A percentile compares a stretch with the other conserved stretches of the same genome.
Conservation (phyloP, 768 basidiomycete genomes). For the Suillus fuscotomentosus region DNA sequence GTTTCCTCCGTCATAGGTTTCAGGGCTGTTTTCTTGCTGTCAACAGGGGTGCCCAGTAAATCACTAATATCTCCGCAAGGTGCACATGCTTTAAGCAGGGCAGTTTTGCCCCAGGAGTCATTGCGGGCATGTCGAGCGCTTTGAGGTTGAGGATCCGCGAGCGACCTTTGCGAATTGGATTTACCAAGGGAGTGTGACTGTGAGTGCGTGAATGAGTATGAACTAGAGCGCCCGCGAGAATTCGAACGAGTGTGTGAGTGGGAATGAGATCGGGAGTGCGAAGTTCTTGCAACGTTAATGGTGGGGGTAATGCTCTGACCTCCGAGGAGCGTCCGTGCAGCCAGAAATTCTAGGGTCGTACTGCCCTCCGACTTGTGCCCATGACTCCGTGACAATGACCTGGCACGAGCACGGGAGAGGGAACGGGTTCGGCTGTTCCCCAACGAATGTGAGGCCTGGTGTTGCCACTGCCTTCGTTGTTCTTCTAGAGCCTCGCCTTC, state of each 20-base stretch:
- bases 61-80: slow-evolving; percentile 27
- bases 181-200: slow-evolving; percentile 39
- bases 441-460: slow-evolving; percentile 59
- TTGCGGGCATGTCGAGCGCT: slow-evolving; percentile 32
- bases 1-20: slow-evolving; percentile 23
- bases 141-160: slow-evolving; percentile 14
- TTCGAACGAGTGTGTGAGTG: slow-evolving; percentile 21
- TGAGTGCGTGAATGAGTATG: slow-evolving; percentile 30
- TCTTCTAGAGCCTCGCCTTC: slow-evolving; percentile 60
- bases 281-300: slow-evolving; percentile 22
- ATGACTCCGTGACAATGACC: slow-evolving; percentile 23
- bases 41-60: slow-evolving; percentile 22
- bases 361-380: slow-evolving; percentile 21
- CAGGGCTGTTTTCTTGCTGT: slow-evolving; percentile 15
- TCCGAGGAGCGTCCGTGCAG: slow-evolving; percentile 65
- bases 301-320: slow-evolving; percentile 55
- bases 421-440: slow-evolving; percentile 68
- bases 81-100: slow-evolving; percentile 34
- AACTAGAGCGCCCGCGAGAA: slow-evolving; percentile 17
- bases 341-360: slow-evolving; percentile 52
- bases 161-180: slow-evolving; percentile 32
- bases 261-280: slow-evolving; percentile 29
- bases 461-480: slow-evolving; percentile 67
- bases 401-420: slow-evolving; percentile 36
- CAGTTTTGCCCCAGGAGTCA: slow-evolving; percentile 38